Base-by-base conservation (phyloP, 1,139 yeast genomes). In the Maudiozyma humilis region DNA sequence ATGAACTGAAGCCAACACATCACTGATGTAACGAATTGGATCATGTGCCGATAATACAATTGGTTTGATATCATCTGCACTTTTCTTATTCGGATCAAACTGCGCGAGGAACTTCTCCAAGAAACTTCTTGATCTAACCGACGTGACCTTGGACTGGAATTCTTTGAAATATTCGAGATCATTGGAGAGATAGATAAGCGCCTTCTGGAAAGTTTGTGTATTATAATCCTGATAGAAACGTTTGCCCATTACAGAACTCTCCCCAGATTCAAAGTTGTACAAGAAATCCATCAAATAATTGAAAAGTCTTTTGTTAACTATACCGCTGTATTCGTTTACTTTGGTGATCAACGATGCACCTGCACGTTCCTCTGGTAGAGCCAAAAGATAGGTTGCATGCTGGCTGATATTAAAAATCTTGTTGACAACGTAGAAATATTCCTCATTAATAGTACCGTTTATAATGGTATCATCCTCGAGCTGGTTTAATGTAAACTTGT, bases 1-100 rank as follows among this genome's bases (percentile, higher is more conserved):
- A 58, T 93, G 97, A 13, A 89, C 73, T 67, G 86, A 85, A 0
- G 98, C 98, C 38, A 91, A 67, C 29, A 91, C 73, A 60, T 88
- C 97, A 23, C 97, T 95, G 16, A 86, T 72, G 53, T 80, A 88
- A 46, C 95, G 70, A 16, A 79, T 69, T 1, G 96, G 86, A 62
- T 91, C 96, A 59, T 82, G 85, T 0, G 89, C 82, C 10, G 82
- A 75, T 41, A 82, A 66, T 38, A 76, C 73, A 18, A 86, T 69
- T 1, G 89, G 84, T 33, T 53, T 57, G 8, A 32, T 30, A 23
- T 43, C 37, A 25, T 29, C 17, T 3, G 57, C 58, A 14, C 54
- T 50, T 2, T 57, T 44, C 17, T 57, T 48, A 43, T 59, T 59
- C n/a, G 62, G 47, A 47, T 59, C 64, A 37, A 75, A 64, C 56